Evolutionary conservation across 495 filamentous ascomycete species (phyloP), one percentile per base, ranked within the genome.

Genomic region (Penicillium odoratum): DNA sequence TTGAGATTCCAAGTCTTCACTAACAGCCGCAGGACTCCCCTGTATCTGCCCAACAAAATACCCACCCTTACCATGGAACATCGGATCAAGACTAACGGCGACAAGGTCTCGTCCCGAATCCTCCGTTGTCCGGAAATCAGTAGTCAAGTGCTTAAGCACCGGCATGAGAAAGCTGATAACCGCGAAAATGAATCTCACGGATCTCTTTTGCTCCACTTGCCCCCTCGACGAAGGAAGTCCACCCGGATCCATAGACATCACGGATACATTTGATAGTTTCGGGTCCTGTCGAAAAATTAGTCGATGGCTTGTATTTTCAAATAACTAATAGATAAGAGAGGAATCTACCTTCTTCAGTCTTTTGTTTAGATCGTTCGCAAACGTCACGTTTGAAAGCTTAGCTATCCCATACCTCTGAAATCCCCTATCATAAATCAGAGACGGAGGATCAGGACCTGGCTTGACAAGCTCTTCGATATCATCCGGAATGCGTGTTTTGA

Each of bases 381-480:
- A 78, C 46, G 65, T 74, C n/a, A 75, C 62, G 28, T 74, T 65
- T 10, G 71, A 75, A 1, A 81, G 61, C 57, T 81, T 81, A 1
- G 74, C 72, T 9, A 63, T 77, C 21, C 62, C 75, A 57, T 81
- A 81, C 63, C 75, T 40, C 53, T 76, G 63, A 33, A 74, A 79
- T 0, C 77, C 78, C 7, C 64, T 59, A 7, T 76, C 80, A 29
- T 69, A 60, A 29, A 71, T 68, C 25, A 76, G 64, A 0, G 50
- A 34, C 5, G 46, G 33, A 1, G 56, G 56, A 51, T 74, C 63
- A 8, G 18, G 21, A 6, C 5, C 26, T n/a, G 67, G 69, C 29
- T 65, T 67, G 16, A 72, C 61, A 30, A 72, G 60, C 33, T 67
- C 51, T 16, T 68, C 61, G 10, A 70, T 46, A 42, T 70, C 51